phyloP scores from a whole-genome alignment of 306 rosid species.

The Inga leiocalycina region DNA sequence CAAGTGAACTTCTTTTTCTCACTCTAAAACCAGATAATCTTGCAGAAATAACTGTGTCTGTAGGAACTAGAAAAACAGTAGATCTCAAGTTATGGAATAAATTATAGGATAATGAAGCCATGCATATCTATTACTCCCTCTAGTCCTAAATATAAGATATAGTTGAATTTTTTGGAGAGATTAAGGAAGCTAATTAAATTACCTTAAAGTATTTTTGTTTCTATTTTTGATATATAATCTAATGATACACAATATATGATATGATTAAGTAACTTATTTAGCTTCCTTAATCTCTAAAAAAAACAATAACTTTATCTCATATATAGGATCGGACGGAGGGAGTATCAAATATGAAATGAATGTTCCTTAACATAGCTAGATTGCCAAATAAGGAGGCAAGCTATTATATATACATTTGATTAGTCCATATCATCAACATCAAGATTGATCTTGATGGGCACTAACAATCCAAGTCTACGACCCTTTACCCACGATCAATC shows the following conservation, averaged over 20 bases:
- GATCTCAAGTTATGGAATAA: background rate
- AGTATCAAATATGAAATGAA: background rate
- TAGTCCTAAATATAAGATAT: too few species aligned
- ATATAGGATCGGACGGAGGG: too few species aligned
- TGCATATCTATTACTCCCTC: background rate
- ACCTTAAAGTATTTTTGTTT: too few species aligned
- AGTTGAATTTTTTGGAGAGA: too few species aligned
- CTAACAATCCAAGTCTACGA: background rate
- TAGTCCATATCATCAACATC: background rate
- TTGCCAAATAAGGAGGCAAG: background rate
- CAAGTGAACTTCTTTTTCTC: background rate
- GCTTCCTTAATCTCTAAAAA: too few species aligned
- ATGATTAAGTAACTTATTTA: too few species aligned
- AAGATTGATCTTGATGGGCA: background rate
- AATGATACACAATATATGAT: too few species aligned
- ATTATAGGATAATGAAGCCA: background rate
- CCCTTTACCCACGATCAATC: background rate
- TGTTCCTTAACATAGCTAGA: background rate
- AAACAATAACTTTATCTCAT: too few species aligned
- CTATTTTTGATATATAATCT: too few species aligned
- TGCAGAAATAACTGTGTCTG: background rate
- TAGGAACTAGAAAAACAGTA: too few species aligned
- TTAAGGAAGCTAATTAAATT: too few species aligned
- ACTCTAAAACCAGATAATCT: background rate
- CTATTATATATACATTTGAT: background rate